Evolutionary conservation across 768 basidiomycete species (phyloP), one percentile per base, ranked within the genome.

Genomic region (Galerina sulciceps): DNA sequence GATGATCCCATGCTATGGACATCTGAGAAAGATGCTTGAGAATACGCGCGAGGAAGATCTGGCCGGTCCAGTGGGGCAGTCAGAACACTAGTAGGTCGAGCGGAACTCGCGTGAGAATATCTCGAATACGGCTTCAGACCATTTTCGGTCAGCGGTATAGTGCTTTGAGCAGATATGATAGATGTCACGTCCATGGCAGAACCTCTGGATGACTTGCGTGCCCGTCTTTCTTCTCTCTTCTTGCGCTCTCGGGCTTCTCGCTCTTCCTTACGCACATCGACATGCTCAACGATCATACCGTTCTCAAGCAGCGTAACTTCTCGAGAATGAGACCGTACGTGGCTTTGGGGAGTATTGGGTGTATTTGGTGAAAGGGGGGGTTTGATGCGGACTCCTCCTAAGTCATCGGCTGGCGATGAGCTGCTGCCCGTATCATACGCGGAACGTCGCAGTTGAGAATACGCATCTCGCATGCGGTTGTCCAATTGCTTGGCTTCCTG

Each of bases 221-320:
- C 86, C 43, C 88, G 84, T 66, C 77, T 85, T 64, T 89, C 92
- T 60, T 91, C 88, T 65, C 80, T 87, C 58, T 84, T 84, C 57
- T 81, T 79, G 23, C 90, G 85, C 43, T 91, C 88, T 43, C 84
- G 82, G 37, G 86, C 89, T 62, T 91, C 91, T 57, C 77, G 83
- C 71, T 92, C 92, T 71, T 93, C 91, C 61, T 80, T 87, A 34
- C 87, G 85, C 17, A 95, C 85, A 71, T 95, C 85, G 37, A 95
- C 89, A 59, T 91, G 90, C 65, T 96, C 94, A 8, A 94, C 88
- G 52, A 94, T 91, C 81, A 95, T 87, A 3, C 93, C 93, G 62
- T 92, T 94, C 72, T 94, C 90, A 18, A 96, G 82, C 10, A 95
- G 76, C 0, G 92, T 91, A 13, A 92, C 81, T 55, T 94, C 90